Percentiles rank a stretch among this genome's conserved stretches.
phyloP scores from a whole-genome alignment of 208 protist species.

The Wallacemonas sp. region DNA sequence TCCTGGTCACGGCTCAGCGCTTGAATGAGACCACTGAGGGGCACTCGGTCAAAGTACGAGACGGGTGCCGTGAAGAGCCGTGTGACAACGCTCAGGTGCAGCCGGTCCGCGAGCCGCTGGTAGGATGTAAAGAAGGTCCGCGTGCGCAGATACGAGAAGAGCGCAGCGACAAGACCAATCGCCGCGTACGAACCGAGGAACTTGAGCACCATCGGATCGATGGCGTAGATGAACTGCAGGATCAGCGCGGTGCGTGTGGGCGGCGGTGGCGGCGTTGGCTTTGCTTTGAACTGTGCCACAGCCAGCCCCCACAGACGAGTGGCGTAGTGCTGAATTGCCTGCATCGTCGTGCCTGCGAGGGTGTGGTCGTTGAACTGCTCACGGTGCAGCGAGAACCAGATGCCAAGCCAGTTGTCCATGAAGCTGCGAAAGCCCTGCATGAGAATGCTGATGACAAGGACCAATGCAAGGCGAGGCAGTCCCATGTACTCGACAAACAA shows the following conservation, averaged over 20 bases:
- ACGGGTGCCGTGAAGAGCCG: conserved; percentile 63
- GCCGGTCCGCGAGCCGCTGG: conserved; percentile 44
- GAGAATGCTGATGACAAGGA: conserved; percentile 36
- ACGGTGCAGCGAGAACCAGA: conserved; percentile 62
- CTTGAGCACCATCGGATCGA: conserved; percentile 37
- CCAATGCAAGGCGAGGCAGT: conserved; percentile 16
- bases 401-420: conserved; percentile 75
- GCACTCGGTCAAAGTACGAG: conserved; percentile 75
- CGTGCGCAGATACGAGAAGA: conserved; percentile 55
- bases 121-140: conserved; percentile 57
- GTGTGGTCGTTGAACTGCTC: conserved; percentile 32
- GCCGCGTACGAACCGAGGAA: conserved; percentile 61
- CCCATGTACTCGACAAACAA: conserved; percentile 53
- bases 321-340: conserved; percentile 31
- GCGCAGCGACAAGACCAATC: conserved; percentile 44
- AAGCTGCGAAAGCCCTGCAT: conserved; percentile 56
- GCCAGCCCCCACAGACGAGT: conserved; percentile 13
- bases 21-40: conserved; percentile 47
- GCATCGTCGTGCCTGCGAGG: conserved; percentile 19
- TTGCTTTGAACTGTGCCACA: conserved; percentile 14
- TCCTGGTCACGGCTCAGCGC: conserved; percentile 71
- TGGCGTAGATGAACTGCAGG: conserved; percentile 25
- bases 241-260: conserved; percentile 6
- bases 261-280: conserved; percentile 14
- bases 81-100: conserved; percentile 56